Percentiles rank a stretch among this genome's conserved stretches.
Evolutionary conservation across 129 eudicot genomes (phyloP).

Genomic region (Pittosporum tobira): DNA sequence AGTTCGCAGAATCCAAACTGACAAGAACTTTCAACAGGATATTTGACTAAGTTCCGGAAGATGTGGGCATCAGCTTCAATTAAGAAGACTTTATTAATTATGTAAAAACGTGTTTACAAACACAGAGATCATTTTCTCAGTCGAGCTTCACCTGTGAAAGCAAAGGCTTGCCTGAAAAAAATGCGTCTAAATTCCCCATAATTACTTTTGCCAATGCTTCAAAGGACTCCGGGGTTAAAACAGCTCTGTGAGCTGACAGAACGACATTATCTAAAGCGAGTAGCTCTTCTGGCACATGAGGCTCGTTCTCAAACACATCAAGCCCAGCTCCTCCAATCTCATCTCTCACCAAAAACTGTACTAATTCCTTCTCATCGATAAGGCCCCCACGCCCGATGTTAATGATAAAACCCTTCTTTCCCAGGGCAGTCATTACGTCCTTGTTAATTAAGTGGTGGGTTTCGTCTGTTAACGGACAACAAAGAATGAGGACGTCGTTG

Average conservation of each 20-base stretch:
- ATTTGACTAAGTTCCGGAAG: too few species aligned
- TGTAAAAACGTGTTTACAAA: too few species aligned
- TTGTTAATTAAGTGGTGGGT: constrained; percentile 54
- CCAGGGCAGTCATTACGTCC: constrained; percentile 43
- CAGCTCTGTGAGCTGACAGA: constrained; percentile 62
- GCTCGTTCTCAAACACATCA: constrained; percentile 72
- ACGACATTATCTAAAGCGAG: constrained; percentile 50
- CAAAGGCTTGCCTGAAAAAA: constrained; percentile 47
- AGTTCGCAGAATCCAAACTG: too few species aligned
- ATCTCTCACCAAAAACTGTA: constrained; percentile 38
- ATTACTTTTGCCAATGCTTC: constrained; percentile 25
- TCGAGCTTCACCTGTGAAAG: constrained; percentile 27
- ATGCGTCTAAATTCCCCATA: constrained; percentile 38
- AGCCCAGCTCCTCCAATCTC: constrained; percentile 73
- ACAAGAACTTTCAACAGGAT: too few species aligned
- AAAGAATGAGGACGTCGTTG: constrained; percentile 47
- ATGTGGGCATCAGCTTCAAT: too few species aligned
- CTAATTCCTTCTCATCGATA: constrained; percentile 59
- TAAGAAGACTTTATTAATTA: too few species aligned
- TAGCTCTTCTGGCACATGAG: constrained; percentile 54
- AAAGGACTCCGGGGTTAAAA: constrained; percentile 48
- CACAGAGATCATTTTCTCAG: too few species aligned
- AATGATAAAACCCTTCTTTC: constrained; percentile 48
- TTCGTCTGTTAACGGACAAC: constrained; percentile 49
- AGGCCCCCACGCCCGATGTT: constrained; percentile 77